Evolutionary conservation across 352 stramenopile genomes (phyloP).

Genomic region (Phytophthora citrophthora): DNA sequence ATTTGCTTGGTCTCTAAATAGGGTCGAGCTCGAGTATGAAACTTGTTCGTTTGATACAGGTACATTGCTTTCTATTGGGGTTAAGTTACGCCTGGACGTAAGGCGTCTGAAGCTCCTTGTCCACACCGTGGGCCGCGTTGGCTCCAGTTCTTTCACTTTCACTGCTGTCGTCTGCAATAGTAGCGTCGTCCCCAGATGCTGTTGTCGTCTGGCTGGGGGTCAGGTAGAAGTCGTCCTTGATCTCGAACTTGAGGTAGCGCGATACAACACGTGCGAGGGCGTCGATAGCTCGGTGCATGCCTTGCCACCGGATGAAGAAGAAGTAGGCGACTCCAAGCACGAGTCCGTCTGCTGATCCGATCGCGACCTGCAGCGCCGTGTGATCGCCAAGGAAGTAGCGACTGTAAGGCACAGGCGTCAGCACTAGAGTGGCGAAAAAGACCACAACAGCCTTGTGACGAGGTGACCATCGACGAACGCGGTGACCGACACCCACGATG

Average conservation of each 20-base stretch:
- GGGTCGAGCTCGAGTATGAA: conserved; percentile 8
- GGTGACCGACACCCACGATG: conserved; percentile 35
- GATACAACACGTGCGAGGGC: conserved; percentile 21
- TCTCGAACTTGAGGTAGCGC: conserved; percentile 34
- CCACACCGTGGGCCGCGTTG: conserved; percentile 8
- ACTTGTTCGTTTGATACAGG: conserved; percentile 1
- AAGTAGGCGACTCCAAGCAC: conserved; percentile 47
- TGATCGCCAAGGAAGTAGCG: conserved; percentile 58
- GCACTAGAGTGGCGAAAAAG: conserved; percentile 22
- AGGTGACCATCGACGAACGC: conserved; percentile 25
- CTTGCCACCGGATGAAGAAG: conserved; percentile 40
- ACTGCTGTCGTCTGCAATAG: conserved; percentile 37
- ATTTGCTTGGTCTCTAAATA: conserved; percentile 23
- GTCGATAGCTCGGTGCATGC: conserved; percentile 34
- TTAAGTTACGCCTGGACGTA: conserved; percentile 30
- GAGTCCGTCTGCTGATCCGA: conserved; percentile 40
- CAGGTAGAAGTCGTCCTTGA: conserved; percentile 52
- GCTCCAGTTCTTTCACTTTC: conserved; percentile 30
- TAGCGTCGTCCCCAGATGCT: conserved; percentile 21
- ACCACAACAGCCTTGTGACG: conserved; percentile 19
- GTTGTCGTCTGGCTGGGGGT: conserved; percentile 14
- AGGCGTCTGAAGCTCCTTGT: conserved; percentile 34
- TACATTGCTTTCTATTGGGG: conserved; percentile 22
- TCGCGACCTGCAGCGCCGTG: conserved; percentile 41
- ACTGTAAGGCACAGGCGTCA: conserved; percentile 52